Base-by-base conservation (phyloP, 75 land plant genomes). In the Isoetes taiwanensis region DNA sequence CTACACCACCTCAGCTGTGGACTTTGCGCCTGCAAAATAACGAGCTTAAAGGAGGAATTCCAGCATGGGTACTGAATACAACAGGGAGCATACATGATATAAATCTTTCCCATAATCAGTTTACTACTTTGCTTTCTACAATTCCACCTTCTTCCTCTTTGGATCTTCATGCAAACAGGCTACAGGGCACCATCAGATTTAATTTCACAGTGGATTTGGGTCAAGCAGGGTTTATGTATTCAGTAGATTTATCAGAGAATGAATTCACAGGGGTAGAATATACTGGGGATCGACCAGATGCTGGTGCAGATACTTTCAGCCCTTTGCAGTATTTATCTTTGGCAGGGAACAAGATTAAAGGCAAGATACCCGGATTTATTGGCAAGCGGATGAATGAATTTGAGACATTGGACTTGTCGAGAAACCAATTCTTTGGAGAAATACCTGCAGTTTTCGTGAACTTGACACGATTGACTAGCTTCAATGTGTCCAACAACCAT, bases 401-500 rank as follows among this genome's bases (percentile, higher is more conserved):
- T 5, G 39, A 64, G 12, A 59, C 52, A 37, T 69, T 83, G 2
- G 41, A 54, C 24, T 46, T 83, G 60, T 66, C 34, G 48, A 31
- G 66, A 10, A 83, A 83, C 64, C 50, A 28, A 20, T 27, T 83
- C 32, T 52, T n/a, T 14, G 86, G 84, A 10, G 25, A 0, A 0
- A 73, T 83, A 32, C 77, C 80, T 4, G 57, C 19, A 5, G 32
- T 58, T 1, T 3, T 74, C 90, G 56, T 42, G 17, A 41, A 56
- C 34, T 59, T 87, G 0, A 42, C 37, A 23, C 71, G 55, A 31
- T 76, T 87, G 0, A 1, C 0, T n/a, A 35, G 1, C 0, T 28
- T 58, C 23, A 58, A 58, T 58, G 43, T 58, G 11, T 58, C 61
- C 11, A 21, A 14, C n/a, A 58, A 58, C 27, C 42, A 21, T 2